Evolutionary conservation across 768 basidiomycete species (phyloP).

Genomic region (Serpula lacrymans): DNA sequence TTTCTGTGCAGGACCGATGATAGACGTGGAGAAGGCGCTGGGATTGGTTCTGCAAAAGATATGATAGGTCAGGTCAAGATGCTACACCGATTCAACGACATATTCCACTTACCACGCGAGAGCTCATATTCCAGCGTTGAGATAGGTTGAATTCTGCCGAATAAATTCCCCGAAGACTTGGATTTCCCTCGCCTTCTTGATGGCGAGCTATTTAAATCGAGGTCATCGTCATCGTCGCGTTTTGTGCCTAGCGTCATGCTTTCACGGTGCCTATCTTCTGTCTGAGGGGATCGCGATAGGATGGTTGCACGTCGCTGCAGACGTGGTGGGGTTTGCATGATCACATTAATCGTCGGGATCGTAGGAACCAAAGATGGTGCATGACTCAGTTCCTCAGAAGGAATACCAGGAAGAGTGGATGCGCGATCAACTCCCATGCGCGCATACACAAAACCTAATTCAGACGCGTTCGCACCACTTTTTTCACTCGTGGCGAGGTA

Average conservation of each 20-base stretch:
- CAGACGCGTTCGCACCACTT: slow-evolving; percentile 16
- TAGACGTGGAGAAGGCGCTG: slow-evolving; percentile 47
- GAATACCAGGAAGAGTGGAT: not conserved
- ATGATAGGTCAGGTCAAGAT: not conserved
- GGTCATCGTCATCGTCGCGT: slow-evolving; percentile 24
- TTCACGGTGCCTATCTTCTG: slow-evolving; percentile 13
- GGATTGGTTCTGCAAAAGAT: slow-evolving; percentile 28
- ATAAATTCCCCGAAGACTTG: slow-evolving; percentile 61
- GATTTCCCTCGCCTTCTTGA: slow-evolving; percentile 67
- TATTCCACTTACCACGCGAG: slow-evolving; percentile 54
- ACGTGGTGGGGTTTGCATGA: slow-evolving; percentile 32
- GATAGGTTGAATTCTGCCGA: slow-evolving; percentile 65
- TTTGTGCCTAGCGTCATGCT: too few species aligned
- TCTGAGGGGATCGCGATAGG: slow-evolving; percentile 58
- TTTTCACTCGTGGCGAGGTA: too few species aligned
- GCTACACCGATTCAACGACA: too few species aligned
- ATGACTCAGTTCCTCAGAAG: not conserved
- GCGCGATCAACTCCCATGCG: too few species aligned
- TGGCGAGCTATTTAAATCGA: slow-evolving; percentile 43
- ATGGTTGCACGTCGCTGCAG: slow-evolving; percentile 58
- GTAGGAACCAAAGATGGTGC: slow-evolving; percentile 10
- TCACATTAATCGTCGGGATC: slow-evolving; percentile 14
- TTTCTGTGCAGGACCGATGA: slow-evolving; percentile 68
- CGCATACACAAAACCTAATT: too few species aligned
- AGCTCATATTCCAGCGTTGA: slow-evolving; percentile 63